phyloP scores from a whole-genome alignment of 2,329 filamentous ascomycete genomes.

The Colletotrichum chrysophilum region DNA sequence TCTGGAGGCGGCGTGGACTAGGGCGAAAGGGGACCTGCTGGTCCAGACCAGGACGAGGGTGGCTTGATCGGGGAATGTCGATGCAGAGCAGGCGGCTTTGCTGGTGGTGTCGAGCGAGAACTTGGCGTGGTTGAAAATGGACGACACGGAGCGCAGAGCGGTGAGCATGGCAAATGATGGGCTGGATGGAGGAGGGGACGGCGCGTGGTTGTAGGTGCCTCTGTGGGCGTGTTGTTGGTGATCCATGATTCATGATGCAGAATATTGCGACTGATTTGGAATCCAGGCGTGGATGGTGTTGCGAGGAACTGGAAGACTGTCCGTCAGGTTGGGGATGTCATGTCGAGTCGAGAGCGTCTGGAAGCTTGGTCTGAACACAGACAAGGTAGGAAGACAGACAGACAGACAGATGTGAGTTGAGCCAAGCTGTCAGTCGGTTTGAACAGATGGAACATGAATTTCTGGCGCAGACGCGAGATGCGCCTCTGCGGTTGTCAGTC shows the following conservation, averaged over 20 bases:
- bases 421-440: background rate
- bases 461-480: constrained; percentile 13
- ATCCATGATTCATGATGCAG: constrained; percentile 12
- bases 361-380: background rate
- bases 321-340: background rate
- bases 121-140: background rate
- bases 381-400: background rate
- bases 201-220: background rate
- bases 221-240: background rate
- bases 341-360: background rate
- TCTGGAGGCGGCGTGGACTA: background rate
- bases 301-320: background rate
- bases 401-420: background rate
- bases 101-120: background rate
- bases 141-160: background rate
- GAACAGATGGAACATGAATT: background rate
- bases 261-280: constrained; percentile 2
- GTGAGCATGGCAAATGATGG: background rate
- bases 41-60: background rate
- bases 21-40: background rate
- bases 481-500: background rate
- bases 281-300: background rate
- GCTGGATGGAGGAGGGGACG: background rate
- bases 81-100: background rate
- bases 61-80: constrained; percentile 9